These are phyloP conservation scores for Debaryomyces fabryi DNA, from an alignment of 1,139 yeast species.

Conservation along the genomic window DNA sequence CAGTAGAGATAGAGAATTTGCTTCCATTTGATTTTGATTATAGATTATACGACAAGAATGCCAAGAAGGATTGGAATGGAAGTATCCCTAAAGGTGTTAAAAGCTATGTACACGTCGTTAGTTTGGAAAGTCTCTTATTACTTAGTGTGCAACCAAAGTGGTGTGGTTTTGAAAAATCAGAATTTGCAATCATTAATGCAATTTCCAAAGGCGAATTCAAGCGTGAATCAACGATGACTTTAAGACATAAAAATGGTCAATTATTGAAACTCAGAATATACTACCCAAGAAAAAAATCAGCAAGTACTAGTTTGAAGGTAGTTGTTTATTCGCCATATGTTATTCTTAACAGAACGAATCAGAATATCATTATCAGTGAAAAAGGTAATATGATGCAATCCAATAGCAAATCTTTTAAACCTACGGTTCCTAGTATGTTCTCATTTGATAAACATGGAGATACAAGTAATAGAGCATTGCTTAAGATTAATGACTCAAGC, in stretches of 20 bases:
- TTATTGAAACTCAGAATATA: conserved; percentile 62
- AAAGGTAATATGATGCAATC: conserved; percentile 54
- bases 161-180: conserved; percentile 69
- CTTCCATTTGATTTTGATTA: conserved; percentile 82
- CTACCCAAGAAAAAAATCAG: conserved; percentile 52
- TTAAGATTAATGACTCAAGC: conserved; percentile 70
- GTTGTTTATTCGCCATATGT: conserved; percentile 85
- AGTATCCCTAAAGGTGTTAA: conserved; percentile 63
- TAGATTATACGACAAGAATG: conserved; percentile 74
- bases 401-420: conserved; percentile 27
- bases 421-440: conserved; percentile 70
- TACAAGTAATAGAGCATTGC: conserved; percentile 67
- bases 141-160: conserved; percentile 71
- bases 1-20: conserved; percentile 80
- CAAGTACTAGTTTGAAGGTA: conserved; percentile 59
- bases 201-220: conserved; percentile 56
- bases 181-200: conserved; percentile 78
- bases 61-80: conserved; percentile 72
- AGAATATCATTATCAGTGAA: conserved; percentile 62
- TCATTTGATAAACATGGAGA: conserved; percentile 69
- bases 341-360: conserved; percentile 77
- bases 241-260: conserved; percentile 67
- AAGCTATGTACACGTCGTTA: conserved; percentile 79
- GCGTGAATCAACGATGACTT: conserved; percentile 53
- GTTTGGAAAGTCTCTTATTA: conserved; percentile 68